Conservation (phyloP, 768 basidiomycete species). For the Ephemerocybe angulata region DNA sequence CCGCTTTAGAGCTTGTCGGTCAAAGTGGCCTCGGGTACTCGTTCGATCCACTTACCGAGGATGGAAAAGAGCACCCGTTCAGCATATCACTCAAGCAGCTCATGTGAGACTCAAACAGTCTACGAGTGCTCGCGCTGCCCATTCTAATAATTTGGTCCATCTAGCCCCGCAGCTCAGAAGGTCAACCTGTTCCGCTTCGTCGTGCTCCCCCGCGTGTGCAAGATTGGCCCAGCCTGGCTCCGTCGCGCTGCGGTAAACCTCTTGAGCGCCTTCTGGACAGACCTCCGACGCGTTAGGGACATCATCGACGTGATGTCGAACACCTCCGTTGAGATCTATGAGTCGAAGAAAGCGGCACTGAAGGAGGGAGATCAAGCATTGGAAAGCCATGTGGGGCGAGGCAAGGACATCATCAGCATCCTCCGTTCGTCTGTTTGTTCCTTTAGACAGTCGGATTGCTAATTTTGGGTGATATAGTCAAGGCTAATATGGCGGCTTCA, state of each 20-base stretch:
- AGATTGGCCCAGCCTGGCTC: conserved; percentile 27
- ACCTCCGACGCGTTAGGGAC: conserved; percentile 26
- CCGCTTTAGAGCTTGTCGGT: conserved; percentile 48
- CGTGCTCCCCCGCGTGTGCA: conserved; percentile 20
- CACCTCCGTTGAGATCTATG: conserved; percentile 33
- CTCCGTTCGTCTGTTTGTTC: conserved; percentile 30
- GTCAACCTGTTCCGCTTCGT: conserved; percentile 17
- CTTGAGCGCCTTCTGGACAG: conserved; percentile 27
- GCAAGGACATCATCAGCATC: conserved; percentile 46
- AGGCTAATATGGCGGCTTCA: conserved; percentile 29
- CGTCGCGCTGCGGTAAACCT: conserved; percentile 29
- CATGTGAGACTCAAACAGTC: conserved; percentile 20
- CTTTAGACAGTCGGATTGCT: background rate
- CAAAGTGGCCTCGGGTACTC: conserved; percentile 46
- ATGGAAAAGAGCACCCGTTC: conserved; percentile 26
- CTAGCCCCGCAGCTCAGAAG: conserved; percentile 15
- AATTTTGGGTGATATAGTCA: conserved; percentile 23
- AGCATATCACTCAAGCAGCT: conserved; percentile 26
- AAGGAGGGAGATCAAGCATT: conserved; percentile 32
- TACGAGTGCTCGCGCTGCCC: background rate
- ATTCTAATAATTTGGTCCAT: background rate
- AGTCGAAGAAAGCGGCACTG: conserved; percentile 34
- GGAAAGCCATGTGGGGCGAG: conserved; percentile 30
- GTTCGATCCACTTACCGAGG: conserved; percentile 37
- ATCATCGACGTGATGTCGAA: conserved; percentile 33